These are phyloP conservation scores for Plicaturopsis crispa DNA, from an alignment of 768 basidiomycete species.

Conservation along the genomic window DNA sequence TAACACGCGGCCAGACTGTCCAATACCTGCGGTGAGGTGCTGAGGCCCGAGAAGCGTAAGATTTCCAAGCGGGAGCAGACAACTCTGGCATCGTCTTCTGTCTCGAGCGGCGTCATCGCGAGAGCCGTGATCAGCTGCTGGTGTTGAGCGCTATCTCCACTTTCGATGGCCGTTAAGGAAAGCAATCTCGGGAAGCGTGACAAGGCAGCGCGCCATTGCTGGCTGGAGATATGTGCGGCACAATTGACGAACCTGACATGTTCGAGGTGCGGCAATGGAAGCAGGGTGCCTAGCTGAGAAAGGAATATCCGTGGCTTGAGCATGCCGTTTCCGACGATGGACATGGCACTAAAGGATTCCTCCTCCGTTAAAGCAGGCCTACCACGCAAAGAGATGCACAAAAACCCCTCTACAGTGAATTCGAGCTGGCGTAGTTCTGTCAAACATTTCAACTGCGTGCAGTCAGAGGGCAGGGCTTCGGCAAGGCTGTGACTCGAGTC, in stretches of 20 bases:
- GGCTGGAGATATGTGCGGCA: not conserved
- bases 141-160: not conserved
- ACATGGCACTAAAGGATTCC: not conserved
- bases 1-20: not conserved
- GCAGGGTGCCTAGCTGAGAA: not conserved
- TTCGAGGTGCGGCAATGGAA: not conserved
- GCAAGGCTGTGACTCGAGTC: not conserved
- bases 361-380: not conserved
- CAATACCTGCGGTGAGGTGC: not conserved
- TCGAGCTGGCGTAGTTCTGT: not conserved
- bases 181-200: not conserved
- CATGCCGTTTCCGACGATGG: not conserved
- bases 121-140: not conserved
- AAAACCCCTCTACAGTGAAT: not conserved
- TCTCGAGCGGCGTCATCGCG: not conserved
- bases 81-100: not conserved
- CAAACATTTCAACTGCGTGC: not conserved
- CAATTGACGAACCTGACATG: not conserved
- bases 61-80: not conserved
- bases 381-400: not conserved
- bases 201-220: not conserved
- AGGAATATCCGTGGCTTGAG: not conserved
- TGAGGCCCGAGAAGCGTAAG: not conserved
- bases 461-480: not conserved
- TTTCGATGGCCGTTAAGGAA: not conserved